phyloP scores from a whole-genome alignment of 192 early-diverging fungal species.

The Rhizophagus clarus region DNA sequence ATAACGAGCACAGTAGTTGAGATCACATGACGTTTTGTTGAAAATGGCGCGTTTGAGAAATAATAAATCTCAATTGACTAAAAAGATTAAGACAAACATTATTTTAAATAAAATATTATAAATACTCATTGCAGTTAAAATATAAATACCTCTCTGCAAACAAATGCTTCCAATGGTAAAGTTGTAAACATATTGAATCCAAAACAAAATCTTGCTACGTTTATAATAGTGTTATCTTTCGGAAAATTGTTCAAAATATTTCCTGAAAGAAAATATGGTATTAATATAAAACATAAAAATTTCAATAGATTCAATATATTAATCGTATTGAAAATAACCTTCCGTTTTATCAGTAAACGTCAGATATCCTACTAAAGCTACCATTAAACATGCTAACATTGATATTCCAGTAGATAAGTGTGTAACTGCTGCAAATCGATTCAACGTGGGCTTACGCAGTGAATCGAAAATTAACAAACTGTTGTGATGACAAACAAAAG shows the following conservation, averaged over 20 bases:
- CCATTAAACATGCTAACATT: constrained; percentile 65
- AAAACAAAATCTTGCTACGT: constrained; percentile 83
- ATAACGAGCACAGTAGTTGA: constrained; percentile 71
- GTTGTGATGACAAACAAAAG: constrained; percentile 97
- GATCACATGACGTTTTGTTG: constrained; percentile 62
- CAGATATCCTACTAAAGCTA: constrained; percentile 76
- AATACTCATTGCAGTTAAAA: not conserved
- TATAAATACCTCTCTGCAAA: constrained; percentile 74
- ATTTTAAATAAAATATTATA: not conserved
- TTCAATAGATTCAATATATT: not conserved
- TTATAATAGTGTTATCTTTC: constrained; percentile 74
- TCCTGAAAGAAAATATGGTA: constrained; percentile 45
- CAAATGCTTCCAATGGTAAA: constrained; percentile 87
- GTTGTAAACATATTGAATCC: constrained; percentile 96
- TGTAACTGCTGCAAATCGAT: constrained; percentile 83
- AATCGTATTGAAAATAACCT: constrained; percentile 36
- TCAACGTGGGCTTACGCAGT: constrained; percentile 78
- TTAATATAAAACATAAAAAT: constrained; percentile 10
- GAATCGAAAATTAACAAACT: constrained; percentile 91
- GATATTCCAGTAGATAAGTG: constrained; percentile 78
- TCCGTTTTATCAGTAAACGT: constrained; percentile 84
- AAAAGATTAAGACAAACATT: not conserved
- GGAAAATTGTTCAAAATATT: constrained; percentile 93
- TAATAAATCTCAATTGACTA: constrained; percentile 71
- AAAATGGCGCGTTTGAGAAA: constrained; percentile 52